These are phyloP conservation scores for Trichoderma simmonsii DNA, from an alignment of 2,329 filamentous ascomycete genomes.

Conservation along the genomic window DNA sequence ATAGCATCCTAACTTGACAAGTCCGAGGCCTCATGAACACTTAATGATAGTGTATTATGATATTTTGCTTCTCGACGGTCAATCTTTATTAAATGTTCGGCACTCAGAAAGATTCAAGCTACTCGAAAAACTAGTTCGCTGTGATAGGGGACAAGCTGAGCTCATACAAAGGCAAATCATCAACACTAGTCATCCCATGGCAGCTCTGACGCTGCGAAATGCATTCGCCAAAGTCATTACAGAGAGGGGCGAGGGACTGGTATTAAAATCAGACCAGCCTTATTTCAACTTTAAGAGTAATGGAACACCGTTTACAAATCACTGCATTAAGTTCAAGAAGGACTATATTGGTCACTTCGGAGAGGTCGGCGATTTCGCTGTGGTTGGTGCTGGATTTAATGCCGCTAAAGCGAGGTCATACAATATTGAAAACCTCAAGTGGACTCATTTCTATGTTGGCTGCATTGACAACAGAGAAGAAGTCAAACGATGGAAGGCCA, in stretches of 20 bases:
- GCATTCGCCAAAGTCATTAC: constrained; percentile 67
- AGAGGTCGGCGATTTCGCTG: constrained; percentile 78
- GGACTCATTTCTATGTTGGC: constrained; percentile 78
- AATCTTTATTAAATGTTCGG: constrained; percentile 48
- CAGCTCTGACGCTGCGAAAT: constrained; percentile 53
- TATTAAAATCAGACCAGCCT: constrained; percentile 75
- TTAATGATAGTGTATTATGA: constrained; percentile 63
- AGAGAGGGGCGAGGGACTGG: constrained; percentile 69
- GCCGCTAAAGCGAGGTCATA: constrained; percentile 57
- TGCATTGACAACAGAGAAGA: constrained; percentile 68
- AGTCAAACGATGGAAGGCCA: constrained; percentile 47
- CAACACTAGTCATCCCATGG: constrained; percentile 57
- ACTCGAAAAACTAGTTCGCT: constrained; percentile 52
- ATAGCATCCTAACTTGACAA: constrained; percentile 25
- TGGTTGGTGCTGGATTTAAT: constrained; percentile 73
- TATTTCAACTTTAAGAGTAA: constrained; percentile 61
- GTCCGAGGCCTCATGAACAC: constrained; percentile 49
- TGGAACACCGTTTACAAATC: constrained; percentile 39
- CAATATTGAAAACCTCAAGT: constrained; percentile 55
- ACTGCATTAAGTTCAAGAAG: constrained; percentile 82
- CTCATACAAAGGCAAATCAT: constrained; percentile 65
- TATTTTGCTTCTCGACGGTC: constrained; percentile 51
- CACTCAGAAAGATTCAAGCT: constrained; percentile 60
- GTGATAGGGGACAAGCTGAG: constrained; percentile 59
- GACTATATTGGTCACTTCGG: constrained; percentile 76